Percentiles rank a stretch among this genome's conserved stretches.
Evolutionary conservation across 495 filamentous ascomycete species (phyloP).

Genomic region (Annulohypoxylon bovei): DNA sequence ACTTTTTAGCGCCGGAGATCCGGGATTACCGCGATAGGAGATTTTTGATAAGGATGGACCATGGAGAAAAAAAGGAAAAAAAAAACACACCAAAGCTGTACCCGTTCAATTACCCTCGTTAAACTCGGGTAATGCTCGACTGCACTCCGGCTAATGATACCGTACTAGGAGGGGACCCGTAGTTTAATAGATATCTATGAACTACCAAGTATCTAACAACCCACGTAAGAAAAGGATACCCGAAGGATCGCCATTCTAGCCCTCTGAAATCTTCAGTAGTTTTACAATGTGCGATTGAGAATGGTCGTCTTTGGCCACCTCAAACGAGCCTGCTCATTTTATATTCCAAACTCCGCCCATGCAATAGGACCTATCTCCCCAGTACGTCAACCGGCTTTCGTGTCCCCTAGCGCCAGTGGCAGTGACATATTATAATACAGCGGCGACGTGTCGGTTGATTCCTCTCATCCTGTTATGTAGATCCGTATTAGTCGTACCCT

Average conservation of each 20-base stretch:
- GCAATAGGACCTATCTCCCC: slow-evolving; percentile 12
- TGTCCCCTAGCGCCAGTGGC: background rate
- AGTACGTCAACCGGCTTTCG: slow-evolving; percentile 12
- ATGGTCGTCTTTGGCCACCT: slow-evolving; percentile 4
- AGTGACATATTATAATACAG: slow-evolving; percentile 20
- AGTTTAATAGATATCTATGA: background rate
- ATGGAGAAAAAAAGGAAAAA: too few species aligned
- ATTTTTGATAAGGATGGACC: too few species aligned
- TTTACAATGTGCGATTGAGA: slow-evolving; percentile 23
- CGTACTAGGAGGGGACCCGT: background rate
- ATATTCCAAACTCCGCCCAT: slow-evolving; percentile 45
- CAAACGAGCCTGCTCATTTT: slow-evolving; percentile 31
- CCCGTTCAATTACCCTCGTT: too few species aligned
- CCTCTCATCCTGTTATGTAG: slow-evolving; percentile 11
- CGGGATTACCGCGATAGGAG: too few species aligned
- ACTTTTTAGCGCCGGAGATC: too few species aligned
- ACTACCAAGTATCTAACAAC: slow-evolving; percentile 4
- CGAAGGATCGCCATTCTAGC: slow-evolving; percentile 2
- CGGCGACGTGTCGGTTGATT: background rate
- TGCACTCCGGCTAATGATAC: background rate
- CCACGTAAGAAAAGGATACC: background rate
- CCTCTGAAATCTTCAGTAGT: slow-evolving; percentile 3
- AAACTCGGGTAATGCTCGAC: too few species aligned
- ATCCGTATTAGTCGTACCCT: slow-evolving; percentile 6
- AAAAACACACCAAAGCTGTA: too few species aligned